These are phyloP conservation scores for Yarrowia sp. DNA, from an alignment of 805 yeast genomes.

Conservation along the genomic window DNA sequence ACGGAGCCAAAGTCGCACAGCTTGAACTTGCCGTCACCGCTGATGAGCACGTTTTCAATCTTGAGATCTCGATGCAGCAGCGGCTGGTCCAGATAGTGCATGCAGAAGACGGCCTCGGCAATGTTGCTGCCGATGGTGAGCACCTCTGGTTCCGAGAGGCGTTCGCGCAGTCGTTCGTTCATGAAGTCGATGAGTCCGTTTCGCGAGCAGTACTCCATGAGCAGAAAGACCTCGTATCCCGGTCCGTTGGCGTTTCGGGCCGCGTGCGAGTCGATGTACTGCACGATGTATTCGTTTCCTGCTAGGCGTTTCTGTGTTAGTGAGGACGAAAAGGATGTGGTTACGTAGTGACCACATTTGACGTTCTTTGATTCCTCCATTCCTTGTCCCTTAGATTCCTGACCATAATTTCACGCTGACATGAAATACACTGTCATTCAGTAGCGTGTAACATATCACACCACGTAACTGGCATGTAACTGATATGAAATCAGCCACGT, in stretches of 20 bases:
- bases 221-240: conserved; percentile 79
- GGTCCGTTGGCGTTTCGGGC: conserved; percentile 51
- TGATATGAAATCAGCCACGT: too few species aligned
- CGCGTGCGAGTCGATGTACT: conserved; percentile 94
- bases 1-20: conserved; percentile 94
- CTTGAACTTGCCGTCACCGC: conserved; percentile 65
- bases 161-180: conserved; percentile 80
- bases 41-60: conserved; percentile 85
- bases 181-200: conserved; percentile 80
- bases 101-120: conserved; percentile 70
- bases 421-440: too few species aligned
- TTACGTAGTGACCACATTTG: too few species aligned
- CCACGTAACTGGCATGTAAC: too few species aligned
- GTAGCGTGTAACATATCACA: too few species aligned
- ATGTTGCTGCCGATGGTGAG: conserved; percentile 81
- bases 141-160: conserved; percentile 72
- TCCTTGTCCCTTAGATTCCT: too few species aligned
- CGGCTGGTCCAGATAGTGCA: conserved; percentile 69
- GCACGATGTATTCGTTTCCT: conserved; percentile 76
- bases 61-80: conserved; percentile 90
- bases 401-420: too few species aligned
- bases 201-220: conserved; percentile 92
- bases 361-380: too few species aligned
- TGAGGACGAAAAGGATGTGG: not conserved
- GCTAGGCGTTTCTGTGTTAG: conserved; percentile 54